Base-by-base conservation (phyloP, 2,329 filamentous ascomycete genomes). In the Penicillium aurantiogriseum region DNA sequence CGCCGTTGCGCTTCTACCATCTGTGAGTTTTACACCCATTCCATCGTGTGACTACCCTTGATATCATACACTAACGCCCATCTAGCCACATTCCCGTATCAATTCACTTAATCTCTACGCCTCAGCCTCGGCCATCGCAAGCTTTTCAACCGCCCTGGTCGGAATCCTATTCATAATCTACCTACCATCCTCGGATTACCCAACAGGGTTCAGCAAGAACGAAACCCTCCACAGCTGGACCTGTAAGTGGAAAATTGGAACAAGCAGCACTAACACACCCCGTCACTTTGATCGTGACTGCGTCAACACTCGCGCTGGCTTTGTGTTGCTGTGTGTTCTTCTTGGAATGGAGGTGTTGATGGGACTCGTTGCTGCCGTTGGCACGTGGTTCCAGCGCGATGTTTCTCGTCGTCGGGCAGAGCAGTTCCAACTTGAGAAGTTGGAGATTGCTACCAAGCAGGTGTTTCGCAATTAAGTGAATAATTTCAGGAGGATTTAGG, bases 211-310 rank as follows among this genome's bases (percentile, higher is more conserved):
- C 52, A 66, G 57, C 36, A 27, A 59, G 1, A 69, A 69, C 35
- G 74, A 77, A 57, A 76, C 75, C 7, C 66, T 77, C n/a, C 67
- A 72, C 19, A 73, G 70, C 39, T 77, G 75, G 75, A 75, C 75
- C 8, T 77, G 75, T 61, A 77, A 74, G 54, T 77, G 74, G 74
- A 67, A 69, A 33, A 38, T 44, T 4, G 62, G 66, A 9, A 57
- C 56, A 5, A 54, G 63, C 33, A 65, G 63, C 10, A 56, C 59
- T 0, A 35, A 48, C 1, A 54, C 71, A 4, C 76, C 77, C 0
- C 57, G 61, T 5, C 63, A 72, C 29, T 79, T 79, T 54, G 61
- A 65, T 4, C 66, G 74, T 3, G 66, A 78, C 45, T 79, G 77
- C 56, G 56, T 59, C 13, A 70, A 74, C 38, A 76, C 69, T 5